Base-by-base conservation (phyloP, 2,329 filamentous ascomycete species). In the Penicillium oxalicum region DNA sequence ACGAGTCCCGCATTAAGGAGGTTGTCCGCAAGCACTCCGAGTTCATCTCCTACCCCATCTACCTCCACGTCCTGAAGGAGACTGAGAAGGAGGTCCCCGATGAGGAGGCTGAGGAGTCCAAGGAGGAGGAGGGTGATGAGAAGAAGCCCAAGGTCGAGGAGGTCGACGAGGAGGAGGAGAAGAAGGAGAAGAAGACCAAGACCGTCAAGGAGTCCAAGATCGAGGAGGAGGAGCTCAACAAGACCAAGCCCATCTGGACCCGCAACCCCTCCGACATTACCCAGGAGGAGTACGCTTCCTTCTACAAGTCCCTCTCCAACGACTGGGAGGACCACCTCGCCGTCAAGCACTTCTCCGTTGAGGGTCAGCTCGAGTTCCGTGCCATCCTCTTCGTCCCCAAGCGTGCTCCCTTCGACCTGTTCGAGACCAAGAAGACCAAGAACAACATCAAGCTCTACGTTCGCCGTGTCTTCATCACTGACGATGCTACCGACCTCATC, bases 391-490 rank as follows among this genome's bases (percentile, higher is more conserved):
- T 94, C 81, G 91, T 98, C 48, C 93, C 93, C 73, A 97, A 98
- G 88, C 91, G 93, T 68, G 93, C 93, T 75, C 93, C 93, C 66
- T 98, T 98, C 75, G 93, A 98, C 71, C 88, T 98, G 56, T 98
- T 98, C 74, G 93, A 98, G 87, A 96, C 91, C 73, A 98, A 98
- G 89, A 95, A 96, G 87, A 96, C 91, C 72, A 98, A 98, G 90
- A 98, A 97, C 88, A 98, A 98, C 87, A 97, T 98, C 84, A 98
- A 98, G 87, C 86, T 98, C 66, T 98, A 98, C 79, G 93, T 98
- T 70, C 91, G 93, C 74, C 93, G 93, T 74, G 93, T 98, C 76
- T 98, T 98, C 87, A 98, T 98, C 82, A 98, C 93, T 54, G 93
- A 98, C 64, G 93, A 98, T 74, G 93, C 93, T 65, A 97, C 93